These are phyloP conservation scores for Gossypium trilobum DNA, from an alignment of 441 rosid genomes.

Conservation along the genomic window DNA sequence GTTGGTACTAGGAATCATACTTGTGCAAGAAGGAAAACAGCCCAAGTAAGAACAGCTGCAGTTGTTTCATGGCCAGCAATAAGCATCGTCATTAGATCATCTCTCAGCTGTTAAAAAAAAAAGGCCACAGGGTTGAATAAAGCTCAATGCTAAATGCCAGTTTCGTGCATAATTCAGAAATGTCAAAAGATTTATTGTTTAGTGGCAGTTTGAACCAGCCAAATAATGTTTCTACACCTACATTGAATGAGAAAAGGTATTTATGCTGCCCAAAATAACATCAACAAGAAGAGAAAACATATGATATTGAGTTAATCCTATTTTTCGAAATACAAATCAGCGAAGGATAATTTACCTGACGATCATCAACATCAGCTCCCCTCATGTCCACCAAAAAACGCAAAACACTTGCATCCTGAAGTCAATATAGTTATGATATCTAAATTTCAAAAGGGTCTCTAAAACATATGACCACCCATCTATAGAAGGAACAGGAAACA, in stretches of 20 bases:
- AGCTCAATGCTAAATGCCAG: not conserved
- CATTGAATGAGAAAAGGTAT: not conserved
- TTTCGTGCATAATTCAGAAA: not conserved
- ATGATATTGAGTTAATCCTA: not conserved
- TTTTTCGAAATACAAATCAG: not conserved
- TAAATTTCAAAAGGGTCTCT: not conserved
- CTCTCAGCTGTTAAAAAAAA: slow-evolving; percentile 56
- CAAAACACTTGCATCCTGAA: slow-evolving; percentile 88
- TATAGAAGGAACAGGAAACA: not conserved
- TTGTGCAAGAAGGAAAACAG: slow-evolving; percentile 80
- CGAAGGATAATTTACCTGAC: slow-evolving; percentile 46
- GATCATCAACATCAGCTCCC: slow-evolving; percentile 75
- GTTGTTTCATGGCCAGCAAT: slow-evolving; percentile 96
- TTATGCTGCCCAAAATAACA: not conserved
- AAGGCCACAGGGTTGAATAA: not conserved
- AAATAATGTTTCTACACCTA: not conserved
- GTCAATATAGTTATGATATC: slow-evolving; percentile 19
- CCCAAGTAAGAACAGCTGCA: slow-evolving; percentile 97
- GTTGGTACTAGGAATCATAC: slow-evolving; percentile 29
- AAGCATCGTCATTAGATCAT: slow-evolving; percentile 91
- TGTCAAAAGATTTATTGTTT: not conserved
- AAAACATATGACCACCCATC: not conserved
- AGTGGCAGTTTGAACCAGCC: not conserved
- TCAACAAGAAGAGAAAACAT: not conserved
- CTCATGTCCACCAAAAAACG: slow-evolving; percentile 91